Conservation (phyloP, 2,329 filamentous ascomycete genomes). For the Paecilomyces niveus region DNA sequence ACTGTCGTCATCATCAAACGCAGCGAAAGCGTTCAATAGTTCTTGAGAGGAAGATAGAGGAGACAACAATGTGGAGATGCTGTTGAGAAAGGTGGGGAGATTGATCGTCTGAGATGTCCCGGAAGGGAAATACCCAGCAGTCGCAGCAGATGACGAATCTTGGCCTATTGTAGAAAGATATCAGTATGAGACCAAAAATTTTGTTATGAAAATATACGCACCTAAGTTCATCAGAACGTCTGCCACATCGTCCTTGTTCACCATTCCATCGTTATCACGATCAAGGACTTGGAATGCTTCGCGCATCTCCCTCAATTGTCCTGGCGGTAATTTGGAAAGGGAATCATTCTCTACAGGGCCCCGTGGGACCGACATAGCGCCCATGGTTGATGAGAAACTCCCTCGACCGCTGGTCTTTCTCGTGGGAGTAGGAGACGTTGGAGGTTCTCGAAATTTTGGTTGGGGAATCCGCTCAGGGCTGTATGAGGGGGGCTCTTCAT, state of each 20-base stretch:
- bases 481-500: conserved; percentile 28
- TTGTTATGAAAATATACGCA: conserved; percentile 27
- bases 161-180: conserved; percentile 50
- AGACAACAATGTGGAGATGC: conserved; percentile 65
- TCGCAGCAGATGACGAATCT: conserved; percentile 61
- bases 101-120: conserved; percentile 66
- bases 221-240: conserved; percentile 84
- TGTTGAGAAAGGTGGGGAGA: conserved; percentile 78
- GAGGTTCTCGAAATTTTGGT: conserved; percentile 30
- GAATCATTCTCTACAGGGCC: conserved; percentile 22
- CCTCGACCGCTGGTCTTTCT: conserved; percentile 22
- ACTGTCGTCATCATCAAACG: conserved; percentile 92
- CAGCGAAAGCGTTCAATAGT: conserved; percentile 81
- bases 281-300: conserved; percentile 94
- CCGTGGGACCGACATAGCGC: conserved; percentile 15
- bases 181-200: conserved; percentile 6
- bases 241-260: conserved; percentile 74
- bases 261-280: conserved; percentile 73
- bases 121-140: conserved; percentile 77
- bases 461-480: conserved; percentile 23
- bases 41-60: conserved; percentile 72
- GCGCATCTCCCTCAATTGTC: conserved; percentile 78
- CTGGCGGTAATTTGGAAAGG: conserved; percentile 57
- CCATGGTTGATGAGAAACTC: conserved; percentile 21
- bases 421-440: conserved; percentile 36